Conservation (phyloP, 192 early-diverging fungal species). For the Rhizoclosmatium globosum region DNA sequence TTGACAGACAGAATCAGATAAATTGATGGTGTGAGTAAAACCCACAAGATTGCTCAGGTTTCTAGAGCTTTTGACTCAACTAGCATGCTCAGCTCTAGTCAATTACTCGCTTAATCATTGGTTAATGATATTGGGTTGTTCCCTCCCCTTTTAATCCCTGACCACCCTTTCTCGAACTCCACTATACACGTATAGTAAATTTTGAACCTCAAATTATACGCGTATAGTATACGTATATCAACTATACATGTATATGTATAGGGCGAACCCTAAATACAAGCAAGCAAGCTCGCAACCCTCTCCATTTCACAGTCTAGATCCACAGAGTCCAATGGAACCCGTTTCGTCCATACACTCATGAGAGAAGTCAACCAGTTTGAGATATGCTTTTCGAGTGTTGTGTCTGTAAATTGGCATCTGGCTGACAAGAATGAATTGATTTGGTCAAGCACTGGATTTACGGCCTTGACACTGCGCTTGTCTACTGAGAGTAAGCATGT, state of each 20-base stretch:
- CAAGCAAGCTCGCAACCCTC: background rate
- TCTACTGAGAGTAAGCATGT: background rate
- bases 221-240: background rate
- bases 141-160: no score
- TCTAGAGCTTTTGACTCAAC: no score
- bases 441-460: background rate
- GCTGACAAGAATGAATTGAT: background rate
- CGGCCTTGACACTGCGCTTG: background rate
- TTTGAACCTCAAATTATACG: background rate
- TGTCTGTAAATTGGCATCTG: background rate
- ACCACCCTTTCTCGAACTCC: background rate
- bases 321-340: background rate
- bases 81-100: no score
- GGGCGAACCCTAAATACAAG: background rate
- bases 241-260: background rate
- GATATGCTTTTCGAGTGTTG: background rate
- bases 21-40: no score
- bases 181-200: background rate
- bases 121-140: no score
- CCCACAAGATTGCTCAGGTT: no score
- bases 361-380: background rate
- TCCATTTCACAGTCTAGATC: background rate
- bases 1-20: no score
- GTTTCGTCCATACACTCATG: constrained; percentile 1
- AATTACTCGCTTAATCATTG: no score